A percentile compares a stretch with the other conserved stretches of the same genome.
phyloP scores from a whole-genome alignment of 768 basidiomycete species.

The Pulveroboletus sp. region DNA sequence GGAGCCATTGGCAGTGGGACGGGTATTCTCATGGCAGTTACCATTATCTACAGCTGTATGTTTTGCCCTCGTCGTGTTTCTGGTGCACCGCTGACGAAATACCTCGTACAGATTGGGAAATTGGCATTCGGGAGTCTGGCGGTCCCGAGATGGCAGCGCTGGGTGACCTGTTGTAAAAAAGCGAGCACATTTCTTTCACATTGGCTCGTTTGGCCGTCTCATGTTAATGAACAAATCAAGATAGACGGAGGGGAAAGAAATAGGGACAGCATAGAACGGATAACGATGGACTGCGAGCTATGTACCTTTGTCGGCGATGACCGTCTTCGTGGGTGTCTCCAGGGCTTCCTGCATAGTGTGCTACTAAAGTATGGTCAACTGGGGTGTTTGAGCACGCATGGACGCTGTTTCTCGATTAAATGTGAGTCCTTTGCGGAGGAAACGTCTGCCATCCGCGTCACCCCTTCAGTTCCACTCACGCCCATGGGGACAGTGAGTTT shows the following conservation, averaged over 20 bases:
- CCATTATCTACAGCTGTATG: constrained; percentile 84
- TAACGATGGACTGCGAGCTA: background rate
- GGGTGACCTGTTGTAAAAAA: constrained; percentile 63
- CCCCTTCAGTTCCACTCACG: no score
- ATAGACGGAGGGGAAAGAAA: constrained; percentile 7
- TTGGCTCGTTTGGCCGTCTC: background rate
- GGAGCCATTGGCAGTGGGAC: constrained; percentile 96
- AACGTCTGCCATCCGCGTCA: background rate
- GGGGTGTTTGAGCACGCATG: background rate
- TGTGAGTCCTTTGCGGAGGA: background rate
- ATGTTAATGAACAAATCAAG: constrained; percentile 3
- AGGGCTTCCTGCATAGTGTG: background rate
- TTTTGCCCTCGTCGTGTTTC: background rate
- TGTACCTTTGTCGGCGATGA: background rate
- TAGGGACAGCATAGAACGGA: constrained; percentile 1
- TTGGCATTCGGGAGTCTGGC: constrained; percentile 74
- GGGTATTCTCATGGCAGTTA: constrained; percentile 96
- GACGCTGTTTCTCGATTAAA: background rate
- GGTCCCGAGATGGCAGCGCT: constrained; percentile 81
- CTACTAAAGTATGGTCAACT: background rate
- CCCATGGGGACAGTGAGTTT: no score
- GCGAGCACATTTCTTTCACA: background rate
- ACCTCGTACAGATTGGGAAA: constrained; percentile 75
- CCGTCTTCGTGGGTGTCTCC: background rate
- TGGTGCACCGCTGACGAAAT: background rate